Evolutionary conservation across 495 filamentous ascomycete genomes (phyloP).

Genomic region (Penicillium lagena): DNA sequence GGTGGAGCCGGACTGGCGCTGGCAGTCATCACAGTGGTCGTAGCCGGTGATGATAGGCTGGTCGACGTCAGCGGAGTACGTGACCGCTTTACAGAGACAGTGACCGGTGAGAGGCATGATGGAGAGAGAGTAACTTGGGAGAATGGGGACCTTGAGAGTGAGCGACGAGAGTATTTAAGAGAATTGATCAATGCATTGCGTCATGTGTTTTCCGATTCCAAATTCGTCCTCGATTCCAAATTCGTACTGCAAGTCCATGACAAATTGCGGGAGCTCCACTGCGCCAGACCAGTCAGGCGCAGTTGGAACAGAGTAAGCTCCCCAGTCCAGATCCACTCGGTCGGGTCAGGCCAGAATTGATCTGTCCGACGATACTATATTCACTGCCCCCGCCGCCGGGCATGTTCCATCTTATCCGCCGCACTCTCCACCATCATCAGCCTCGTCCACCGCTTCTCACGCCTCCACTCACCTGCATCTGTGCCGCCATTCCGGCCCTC

Average conservation of each 20-base stretch:
- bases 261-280: background rate
- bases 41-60: constrained; percentile 51
- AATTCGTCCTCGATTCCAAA: constrained; percentile 5
- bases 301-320: too few relatives aligned
- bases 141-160: constrained; percentile 6
- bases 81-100: constrained; percentile 66
- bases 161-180: constrained; percentile 22
- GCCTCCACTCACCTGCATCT: constrained; percentile 25
- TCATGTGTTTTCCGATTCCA: constrained; percentile 1
- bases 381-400: constrained; percentile 7
- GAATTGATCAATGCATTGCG: background rate
- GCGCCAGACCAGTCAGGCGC: too few relatives aligned
- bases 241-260: constrained; percentile 5
- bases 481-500: constrained; percentile 20
- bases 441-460: background rate
- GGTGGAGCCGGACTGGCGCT: constrained; percentile 61
- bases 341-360: too few relatives aligned
- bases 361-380: too few relatives aligned
- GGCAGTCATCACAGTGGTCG: constrained; percentile 69
- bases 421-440: constrained; percentile 20
- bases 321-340: too few relatives aligned
- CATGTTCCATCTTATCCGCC: constrained; percentile 25
- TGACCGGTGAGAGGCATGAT: constrained; percentile 62
- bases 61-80: constrained; percentile 52
- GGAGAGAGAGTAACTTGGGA: constrained; percentile 4